Conservation (phyloP, 2,329 filamentous ascomycete species). For the Apiospora saccharicola region DNA sequence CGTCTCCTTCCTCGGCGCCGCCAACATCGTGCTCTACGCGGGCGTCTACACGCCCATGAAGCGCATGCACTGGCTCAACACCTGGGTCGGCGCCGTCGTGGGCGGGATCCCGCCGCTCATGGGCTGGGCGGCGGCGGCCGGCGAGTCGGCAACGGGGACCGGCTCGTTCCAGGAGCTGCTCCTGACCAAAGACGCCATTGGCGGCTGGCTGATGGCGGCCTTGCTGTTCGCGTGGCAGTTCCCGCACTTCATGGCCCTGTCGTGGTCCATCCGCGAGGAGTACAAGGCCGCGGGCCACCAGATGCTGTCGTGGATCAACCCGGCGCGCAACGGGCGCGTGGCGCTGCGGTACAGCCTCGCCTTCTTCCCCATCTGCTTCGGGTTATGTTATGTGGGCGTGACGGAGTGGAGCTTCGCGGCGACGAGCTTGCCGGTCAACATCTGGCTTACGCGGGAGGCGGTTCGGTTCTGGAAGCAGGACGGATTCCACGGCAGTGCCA, state of each 20-base stretch:
- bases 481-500: constrained; percentile 80
- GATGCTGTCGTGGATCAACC: constrained; percentile 88
- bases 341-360: constrained; percentile 85
- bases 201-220: constrained; percentile 87
- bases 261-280: constrained; percentile 87
- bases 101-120: constrained; percentile 95
- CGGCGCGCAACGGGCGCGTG: constrained; percentile 83
- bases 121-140: constrained; percentile 96
- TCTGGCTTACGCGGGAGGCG: constrained; percentile 84
- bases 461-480: constrained; percentile 81
- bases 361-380: constrained; percentile 87
- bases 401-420: constrained; percentile 87
- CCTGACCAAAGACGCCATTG: constrained; percentile 69
- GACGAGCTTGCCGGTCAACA: constrained; percentile 83
- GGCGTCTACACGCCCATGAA: constrained; percentile 94
- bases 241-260: constrained; percentile 95
- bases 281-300: constrained; percentile 76
- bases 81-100: constrained; percentile 92
- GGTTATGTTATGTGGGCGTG: constrained; percentile 78
- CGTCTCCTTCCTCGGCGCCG: constrained; percentile 81
- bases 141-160: constrained; percentile 79
- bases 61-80: constrained; percentile 84
- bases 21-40: constrained; percentile 90
- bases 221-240: constrained; percentile 97
- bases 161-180: constrained; percentile 82